Conservation (phyloP, 2,329 filamentous ascomycete species). For the Beauveria scarabaeidicola region DNA sequence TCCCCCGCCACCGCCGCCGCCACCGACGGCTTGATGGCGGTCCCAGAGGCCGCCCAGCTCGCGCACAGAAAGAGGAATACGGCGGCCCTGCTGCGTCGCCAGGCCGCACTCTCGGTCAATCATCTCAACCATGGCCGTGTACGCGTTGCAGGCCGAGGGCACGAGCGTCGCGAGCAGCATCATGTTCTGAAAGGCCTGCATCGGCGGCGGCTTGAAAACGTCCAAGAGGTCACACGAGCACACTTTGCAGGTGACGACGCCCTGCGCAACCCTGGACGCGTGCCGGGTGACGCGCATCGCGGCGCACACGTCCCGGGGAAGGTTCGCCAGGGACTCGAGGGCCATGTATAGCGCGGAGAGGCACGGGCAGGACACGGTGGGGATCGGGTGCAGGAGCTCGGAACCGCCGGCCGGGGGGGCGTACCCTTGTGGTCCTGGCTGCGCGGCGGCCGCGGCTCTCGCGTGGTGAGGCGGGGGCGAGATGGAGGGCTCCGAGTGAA, state of each 20-base stretch:
- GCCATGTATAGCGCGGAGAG: conserved; percentile 42
- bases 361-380: conserved; percentile 35
- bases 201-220: conserved; percentile 26
- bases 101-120: conserved; percentile 42
- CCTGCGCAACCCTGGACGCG: conserved; percentile 40
- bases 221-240: conserved; percentile 36
- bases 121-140: conserved; percentile 44
- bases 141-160: conserved; percentile 49
- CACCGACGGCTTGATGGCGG: conserved; percentile 16
- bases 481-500: background rate
- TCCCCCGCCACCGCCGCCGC: background rate
- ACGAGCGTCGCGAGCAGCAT: conserved; percentile 52
- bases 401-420: background rate
- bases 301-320: conserved; percentile 35
- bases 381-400: conserved; percentile 18
- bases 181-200: conserved; percentile 47
- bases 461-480: conserved; percentile 2
- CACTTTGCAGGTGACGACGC: conserved; percentile 40
- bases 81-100: conserved; percentile 34
- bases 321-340: conserved; percentile 39
- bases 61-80: conserved; percentile 36
- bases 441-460: background rate
- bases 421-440: background rate
- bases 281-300: conserved; percentile 41
- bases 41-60: conserved; percentile 44